A percentile compares a stretch with the other conserved stretches of the same genome.
phyloP scores from a whole-genome alignment of 768 basidiomycete species.

The Gloeopeniophorella convolvens region DNA sequence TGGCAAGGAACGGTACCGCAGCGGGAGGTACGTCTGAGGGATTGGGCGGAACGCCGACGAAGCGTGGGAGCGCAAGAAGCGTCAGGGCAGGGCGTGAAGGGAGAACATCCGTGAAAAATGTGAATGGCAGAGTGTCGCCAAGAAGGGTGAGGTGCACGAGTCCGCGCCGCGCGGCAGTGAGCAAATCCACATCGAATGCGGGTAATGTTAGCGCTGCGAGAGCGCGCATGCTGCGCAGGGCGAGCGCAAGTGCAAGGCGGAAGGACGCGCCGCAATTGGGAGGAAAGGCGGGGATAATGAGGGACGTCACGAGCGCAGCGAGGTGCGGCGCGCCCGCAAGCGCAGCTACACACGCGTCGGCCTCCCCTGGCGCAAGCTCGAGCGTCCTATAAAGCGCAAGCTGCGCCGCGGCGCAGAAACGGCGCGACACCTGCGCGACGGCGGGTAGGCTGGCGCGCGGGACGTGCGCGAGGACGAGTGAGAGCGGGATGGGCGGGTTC shows the following conservation, averaged over 20 bases:
- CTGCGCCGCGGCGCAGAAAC: conserved; percentile 23
- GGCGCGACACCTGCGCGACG: conserved; percentile 24
- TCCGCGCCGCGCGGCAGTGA: conserved; percentile 22
- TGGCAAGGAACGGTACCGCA: conserved; percentile 19
- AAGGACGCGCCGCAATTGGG: conserved; percentile 15
- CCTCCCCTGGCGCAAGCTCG: conserved; percentile 17
- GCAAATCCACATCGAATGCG: conserved; percentile 23
- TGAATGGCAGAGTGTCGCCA: conserved; percentile 21
- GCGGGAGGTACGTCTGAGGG: conserved; percentile 12
- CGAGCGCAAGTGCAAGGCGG: conserved; percentile 25
- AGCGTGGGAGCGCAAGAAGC: conserved; percentile 8
- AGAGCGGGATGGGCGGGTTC: conserved; percentile 11
- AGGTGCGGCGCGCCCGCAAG: conserved; percentile 24
- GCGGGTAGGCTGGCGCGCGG: conserved; percentile 20
- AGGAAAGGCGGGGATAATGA: conserved; percentile 17
- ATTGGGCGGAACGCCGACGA: conserved; percentile 4
- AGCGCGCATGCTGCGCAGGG: conserved; percentile 29
- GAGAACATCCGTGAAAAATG: conserved; percentile 25
- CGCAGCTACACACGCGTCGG: conserved; percentile 23
- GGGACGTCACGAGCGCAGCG: conserved; percentile 25
- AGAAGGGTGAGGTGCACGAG: conserved; percentile 24
- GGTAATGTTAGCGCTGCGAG: conserved; percentile 26
- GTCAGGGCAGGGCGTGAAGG: conserved; percentile 20
- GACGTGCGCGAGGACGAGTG: conserved; percentile 20
- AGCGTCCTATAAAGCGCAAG: conserved; percentile 24